A percentile compares a stretch with the other conserved stretches of the same genome.
Evolutionary conservation across 1,284 basidiomycete genomes (phyloP).

Genomic region (Cystobasidium pallidum): DNA sequence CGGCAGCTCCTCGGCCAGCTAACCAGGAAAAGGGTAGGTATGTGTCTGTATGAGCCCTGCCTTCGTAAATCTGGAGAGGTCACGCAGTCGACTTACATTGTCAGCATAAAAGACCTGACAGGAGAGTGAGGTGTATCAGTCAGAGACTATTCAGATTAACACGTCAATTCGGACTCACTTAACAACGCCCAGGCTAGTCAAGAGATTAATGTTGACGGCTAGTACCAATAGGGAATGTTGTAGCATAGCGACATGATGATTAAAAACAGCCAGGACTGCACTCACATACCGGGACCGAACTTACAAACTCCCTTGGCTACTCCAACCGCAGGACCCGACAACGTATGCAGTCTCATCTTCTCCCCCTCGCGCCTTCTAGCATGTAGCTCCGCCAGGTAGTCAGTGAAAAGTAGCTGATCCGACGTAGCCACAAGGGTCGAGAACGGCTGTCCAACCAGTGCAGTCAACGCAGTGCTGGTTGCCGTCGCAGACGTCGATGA

Average conservation of each 20-base stretch:
- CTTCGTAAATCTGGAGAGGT: background rate
- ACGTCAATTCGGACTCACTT: background rate
- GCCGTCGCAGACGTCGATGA: background rate
- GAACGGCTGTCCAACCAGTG: background rate
- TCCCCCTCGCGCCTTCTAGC: constrained; percentile 12
- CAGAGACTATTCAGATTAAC: background rate
- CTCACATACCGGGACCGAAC: background rate
- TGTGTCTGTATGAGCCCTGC: no score
- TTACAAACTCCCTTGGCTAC: constrained; percentile 13
- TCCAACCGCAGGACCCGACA: background rate
- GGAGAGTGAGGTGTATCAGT: background rate
- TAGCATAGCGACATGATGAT: no score
- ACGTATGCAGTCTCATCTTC: background rate
- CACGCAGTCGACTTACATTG: constrained; percentile 8
- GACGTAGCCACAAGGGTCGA: constrained; percentile 7
- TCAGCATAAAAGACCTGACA: constrained; percentile 18
- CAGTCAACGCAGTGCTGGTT: background rate
- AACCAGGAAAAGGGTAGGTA: no score
- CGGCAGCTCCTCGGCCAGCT: constrained; percentile 20
- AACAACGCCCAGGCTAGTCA: background rate
- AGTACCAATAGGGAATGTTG: background rate
- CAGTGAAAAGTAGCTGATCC: constrained; percentile 1
- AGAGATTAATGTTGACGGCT: constrained; percentile 21
- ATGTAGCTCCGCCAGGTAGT: constrained; percentile 1
- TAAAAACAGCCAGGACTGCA: no score